Evolutionary conservation across 495 filamentous ascomycete species (phyloP).

Genomic region (Neurospora cerealis): DNA sequence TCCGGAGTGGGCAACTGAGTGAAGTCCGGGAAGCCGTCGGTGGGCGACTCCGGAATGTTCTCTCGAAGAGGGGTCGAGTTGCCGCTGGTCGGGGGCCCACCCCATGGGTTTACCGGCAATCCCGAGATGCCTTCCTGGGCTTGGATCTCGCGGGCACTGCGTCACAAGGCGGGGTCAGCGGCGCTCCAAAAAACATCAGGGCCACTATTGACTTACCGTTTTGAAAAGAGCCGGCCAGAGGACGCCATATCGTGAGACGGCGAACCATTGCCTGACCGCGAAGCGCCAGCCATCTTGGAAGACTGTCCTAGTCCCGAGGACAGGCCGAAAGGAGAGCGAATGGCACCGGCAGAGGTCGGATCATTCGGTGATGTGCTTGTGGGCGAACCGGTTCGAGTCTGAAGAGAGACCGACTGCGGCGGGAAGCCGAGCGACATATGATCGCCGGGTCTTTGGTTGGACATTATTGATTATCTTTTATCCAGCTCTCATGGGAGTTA

Average conservation of each 20-base stretch:
- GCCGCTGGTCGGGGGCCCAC: slow-evolving; percentile 80
- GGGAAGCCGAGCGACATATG: slow-evolving; percentile 62
- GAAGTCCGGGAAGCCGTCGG: slow-evolving; percentile 91
- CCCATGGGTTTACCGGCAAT: slow-evolving; percentile 79
- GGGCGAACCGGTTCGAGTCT: slow-evolving; percentile 74
- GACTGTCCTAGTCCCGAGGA: slow-evolving; percentile 52
- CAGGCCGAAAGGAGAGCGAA: slow-evolving; percentile 67
- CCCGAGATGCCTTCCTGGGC: slow-evolving; percentile 75
- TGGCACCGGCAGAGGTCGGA: slow-evolving; percentile 50
- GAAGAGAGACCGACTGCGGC: slow-evolving; percentile 46
- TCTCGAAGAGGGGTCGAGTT: slow-evolving; percentile 93
- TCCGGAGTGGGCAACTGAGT: slow-evolving; percentile 51
- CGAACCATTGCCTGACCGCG: slow-evolving; percentile 87
- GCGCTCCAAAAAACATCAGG: slow-evolving; percentile 2
- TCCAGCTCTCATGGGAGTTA: slow-evolving; percentile 35
- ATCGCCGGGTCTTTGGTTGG: slow-evolving; percentile 72
- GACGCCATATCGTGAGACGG: slow-evolving; percentile 82
- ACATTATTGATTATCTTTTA: slow-evolving; percentile 78
- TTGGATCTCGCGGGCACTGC: slow-evolving; percentile 89
- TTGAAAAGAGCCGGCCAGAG: slow-evolving; percentile 68
- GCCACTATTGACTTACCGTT: slow-evolving; percentile 56
- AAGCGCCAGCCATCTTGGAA: slow-evolving; percentile 59
- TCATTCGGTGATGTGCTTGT: slow-evolving; percentile 86
- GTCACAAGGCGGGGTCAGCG: slow-evolving; percentile 8
- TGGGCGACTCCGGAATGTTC: slow-evolving; percentile 94